phyloP scores from a whole-genome alignment of 306 rosid species.

The Cucurbita ficifolia region DNA sequence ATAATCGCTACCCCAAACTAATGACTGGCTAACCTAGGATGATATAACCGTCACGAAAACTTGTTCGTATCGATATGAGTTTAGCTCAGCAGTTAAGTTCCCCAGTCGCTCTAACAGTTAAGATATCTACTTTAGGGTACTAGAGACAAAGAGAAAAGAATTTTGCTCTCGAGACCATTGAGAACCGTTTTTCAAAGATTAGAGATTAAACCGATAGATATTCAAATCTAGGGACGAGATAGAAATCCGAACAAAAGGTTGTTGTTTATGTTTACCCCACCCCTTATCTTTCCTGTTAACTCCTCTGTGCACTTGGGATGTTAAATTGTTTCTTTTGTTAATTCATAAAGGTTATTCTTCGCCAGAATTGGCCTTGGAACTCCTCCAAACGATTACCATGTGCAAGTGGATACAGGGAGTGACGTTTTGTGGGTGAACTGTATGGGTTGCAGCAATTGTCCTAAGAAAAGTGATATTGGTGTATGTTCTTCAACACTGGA shows the following conservation, averaged over 20 bases:
- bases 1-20: neutral
- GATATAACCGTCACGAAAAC: neutral
- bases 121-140: neutral
- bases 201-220: neutral
- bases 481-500: slow-evolving; percentile 27
- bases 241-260: neutral
- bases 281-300: neutral
- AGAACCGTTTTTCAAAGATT: neutral
- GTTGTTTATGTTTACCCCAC: neutral
- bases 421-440: slow-evolving; percentile 84
- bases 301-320: slow-evolving; percentile 6
- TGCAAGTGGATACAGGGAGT: slow-evolving; percentile 98
- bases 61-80: neutral
- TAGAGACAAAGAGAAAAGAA: neutral
- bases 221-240: neutral
- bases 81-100: neutral
- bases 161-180: neutral
- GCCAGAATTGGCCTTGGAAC: slow-evolving; percentile 67
- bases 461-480: slow-evolving; percentile 46
- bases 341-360: slow-evolving; percentile 49
- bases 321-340: slow-evolving; percentile 7
- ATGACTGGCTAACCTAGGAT: neutral
- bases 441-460: slow-evolving; percentile 58
- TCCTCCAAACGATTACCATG: slow-evolving; percentile 53
- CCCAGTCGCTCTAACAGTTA: neutral